phyloP scores from a whole-genome alignment of 2,329 filamentous ascomycete genomes.

The Penicillium sp. region DNA sequence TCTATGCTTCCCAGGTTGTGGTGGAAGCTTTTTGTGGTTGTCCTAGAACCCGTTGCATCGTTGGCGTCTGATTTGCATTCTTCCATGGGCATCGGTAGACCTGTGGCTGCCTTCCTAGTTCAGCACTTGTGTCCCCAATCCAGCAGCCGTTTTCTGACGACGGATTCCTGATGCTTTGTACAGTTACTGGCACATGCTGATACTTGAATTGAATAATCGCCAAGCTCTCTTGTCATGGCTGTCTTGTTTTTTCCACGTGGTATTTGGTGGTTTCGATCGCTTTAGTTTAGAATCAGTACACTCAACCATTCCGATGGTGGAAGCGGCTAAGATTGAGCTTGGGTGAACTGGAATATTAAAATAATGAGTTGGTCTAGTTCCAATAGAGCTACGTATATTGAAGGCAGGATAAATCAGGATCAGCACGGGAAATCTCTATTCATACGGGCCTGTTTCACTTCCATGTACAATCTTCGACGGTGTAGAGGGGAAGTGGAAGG shows the following conservation, averaged over 20 bases:
- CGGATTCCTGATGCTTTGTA: conserved; percentile 1
- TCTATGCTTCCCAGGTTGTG: background rate
- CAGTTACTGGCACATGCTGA: conserved; percentile 6
- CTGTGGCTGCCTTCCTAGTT: background rate
- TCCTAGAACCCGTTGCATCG: conserved; percentile 14
- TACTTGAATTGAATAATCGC: background rate
- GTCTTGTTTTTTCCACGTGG: background rate
- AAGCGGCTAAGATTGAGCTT: background rate
- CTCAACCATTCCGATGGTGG: too few relatives aligned
- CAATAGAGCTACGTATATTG: too few relatives aligned
- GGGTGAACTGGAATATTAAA: too few relatives aligned
- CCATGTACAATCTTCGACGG: too few relatives aligned
- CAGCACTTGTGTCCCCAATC: conserved; percentile 1
- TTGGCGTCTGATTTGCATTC: conserved; percentile 14
- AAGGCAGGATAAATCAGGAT: too few relatives aligned
- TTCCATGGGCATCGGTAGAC: conserved; percentile 3
- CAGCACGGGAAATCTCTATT: too few relatives aligned
- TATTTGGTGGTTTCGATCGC: background rate
- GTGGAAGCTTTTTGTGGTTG: background rate
- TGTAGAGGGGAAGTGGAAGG: too few relatives aligned
- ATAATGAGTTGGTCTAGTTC: too few relatives aligned
- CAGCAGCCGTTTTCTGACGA: background rate
- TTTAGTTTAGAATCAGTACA: background rate
- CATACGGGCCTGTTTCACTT: too few relatives aligned
- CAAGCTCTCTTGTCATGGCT: background rate